Base-by-base conservation (phyloP, 2,329 filamentous ascomycete genomes). In the Aphanoascus verrucosus region DNA sequence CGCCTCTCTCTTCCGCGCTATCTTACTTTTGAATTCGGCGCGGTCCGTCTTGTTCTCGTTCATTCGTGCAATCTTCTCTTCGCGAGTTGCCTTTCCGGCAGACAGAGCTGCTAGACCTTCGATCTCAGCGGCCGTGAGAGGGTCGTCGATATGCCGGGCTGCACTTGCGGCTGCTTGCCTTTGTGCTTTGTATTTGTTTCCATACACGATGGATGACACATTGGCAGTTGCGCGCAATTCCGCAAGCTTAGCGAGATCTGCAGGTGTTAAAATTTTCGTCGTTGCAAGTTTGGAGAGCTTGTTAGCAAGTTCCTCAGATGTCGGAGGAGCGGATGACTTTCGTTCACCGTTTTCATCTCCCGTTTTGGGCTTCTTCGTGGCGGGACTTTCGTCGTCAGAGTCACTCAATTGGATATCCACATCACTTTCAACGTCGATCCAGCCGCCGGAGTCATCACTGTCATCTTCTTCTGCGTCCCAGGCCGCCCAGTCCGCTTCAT, bases 181-280 rank as follows among this genome's bases (percentile, higher is more conserved):
- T 80, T 72, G 47, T 74, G 76, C 62, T 59, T 66, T 63, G 57
- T 66, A 57, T 62, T 67, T 62, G 62, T 66, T 62, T 5, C 67
- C 66, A 2, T 77, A 74, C 28, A 84, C 69, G 34, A 73, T 65
- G 57, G 86, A 84, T 58, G 85, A 81, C 45, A 97, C 73, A 35
- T 81, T 79, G 17, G 88, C 82, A 42, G 85, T 76, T 48, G 86
- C 76, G 45, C 88, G 86, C 20, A 98, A 82, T 70, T 96, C 91
- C 57, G 88, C 83, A 17, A 98, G 83, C 68, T 97, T 97, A 61
- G 87, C 84, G n/a, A 97, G 79, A 69, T 98, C 93, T 11, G 93
- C 93, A 0, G 93, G 93, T 0, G 93, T 98, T 57, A 98, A 83
- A 59, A 98, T 94, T 47, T 87, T 85, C 1, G 88, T 94, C 0